Base-by-base conservation (phyloP, 2,329 filamentous ascomycete genomes). In the Thermoascus crustaceus region DNA sequence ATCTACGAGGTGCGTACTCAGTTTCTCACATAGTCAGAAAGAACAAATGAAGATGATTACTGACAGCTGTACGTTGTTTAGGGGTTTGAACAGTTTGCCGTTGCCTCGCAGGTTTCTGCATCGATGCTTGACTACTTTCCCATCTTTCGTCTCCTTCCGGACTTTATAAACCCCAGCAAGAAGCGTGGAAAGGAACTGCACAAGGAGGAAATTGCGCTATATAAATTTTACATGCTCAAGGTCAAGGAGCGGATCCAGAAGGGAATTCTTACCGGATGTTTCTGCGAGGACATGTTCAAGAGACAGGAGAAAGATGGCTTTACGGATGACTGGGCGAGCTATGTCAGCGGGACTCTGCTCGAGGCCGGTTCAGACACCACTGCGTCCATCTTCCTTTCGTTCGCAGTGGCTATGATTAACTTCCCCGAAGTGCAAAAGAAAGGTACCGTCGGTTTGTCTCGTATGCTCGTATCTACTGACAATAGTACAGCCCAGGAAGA, bases 351-450 rank as follows among this genome's bases (percentile, higher is more conserved):
- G 19, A 61, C 57, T 1, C 55, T 57, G 11, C 48, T 68, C 4
- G 46, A 63, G 52, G 38, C 58, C 57, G 48, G 63, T 53, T 22
- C 60, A n/a, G 68, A 66, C 44, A 72, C 67, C 4, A 68, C 62
- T 1, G 58, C 60, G 18, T 50, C 50, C 22, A 64, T 56, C 0
- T 54, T 72, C 4, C 50, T 58, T 25, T 58, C 53, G 5, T 68
- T 73, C 40, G 48, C 68, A 1, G 52, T 67, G 10, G 71, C 71
- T 5, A 70, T 75, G 66, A 62, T 66, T 34, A 61, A 65, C 4
- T 68, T 67, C 2, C 70, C 69, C 0, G 61, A 69, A 11, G 58
- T 69, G 9, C 57, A 71, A 39, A 37, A 43, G 3, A 64, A 60
- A 13, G 30, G 30, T 32, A 32, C 11, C 7, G 13, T 5, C 11